These are phyloP conservation scores for Thraustochytrium sp. DNA, from an alignment of 352 stramenopile genomes.

Conservation along the genomic window DNA sequence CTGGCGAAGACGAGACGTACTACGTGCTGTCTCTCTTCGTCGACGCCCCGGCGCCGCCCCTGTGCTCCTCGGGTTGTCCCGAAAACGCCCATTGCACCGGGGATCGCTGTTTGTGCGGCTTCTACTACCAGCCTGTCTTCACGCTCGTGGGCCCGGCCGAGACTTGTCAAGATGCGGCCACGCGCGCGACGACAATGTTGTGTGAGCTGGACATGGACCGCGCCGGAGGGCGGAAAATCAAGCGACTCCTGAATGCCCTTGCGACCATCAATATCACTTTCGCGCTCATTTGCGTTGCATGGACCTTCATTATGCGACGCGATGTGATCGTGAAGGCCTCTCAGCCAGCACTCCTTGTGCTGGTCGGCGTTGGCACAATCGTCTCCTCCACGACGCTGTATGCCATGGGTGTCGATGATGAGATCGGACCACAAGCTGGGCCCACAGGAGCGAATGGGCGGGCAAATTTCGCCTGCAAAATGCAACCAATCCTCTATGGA, in stretches of 20 bases:
- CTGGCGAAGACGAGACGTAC: neutral
- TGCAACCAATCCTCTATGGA: neutral
- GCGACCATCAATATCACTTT: neutral
- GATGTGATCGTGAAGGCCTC: neutral
- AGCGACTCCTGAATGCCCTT: neutral
- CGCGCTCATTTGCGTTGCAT: neutral
- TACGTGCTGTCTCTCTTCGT: neutral
- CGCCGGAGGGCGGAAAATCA: neutral
- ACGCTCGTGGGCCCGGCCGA: neutral
- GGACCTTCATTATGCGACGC: neutral
- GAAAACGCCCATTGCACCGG: neutral
- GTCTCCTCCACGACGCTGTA: constrained; percentile 7
- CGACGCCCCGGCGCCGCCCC: neutral
- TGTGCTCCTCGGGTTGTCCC: neutral
- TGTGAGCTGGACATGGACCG: neutral
- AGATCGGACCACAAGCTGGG: neutral
- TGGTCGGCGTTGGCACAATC: neutral
- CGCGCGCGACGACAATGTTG: neutral
- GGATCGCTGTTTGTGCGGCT: neutral
- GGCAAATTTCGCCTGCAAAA: constrained; percentile 20
- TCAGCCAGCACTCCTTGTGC: neutral
- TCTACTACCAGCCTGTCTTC: neutral
- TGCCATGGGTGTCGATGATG: neutral
- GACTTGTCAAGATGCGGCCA: neutral
- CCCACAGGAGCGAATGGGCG: neutral